Base-by-base conservation (phyloP, 2,329 filamentous ascomycete genomes). In the Reticulascus tulasneorum region DNA sequence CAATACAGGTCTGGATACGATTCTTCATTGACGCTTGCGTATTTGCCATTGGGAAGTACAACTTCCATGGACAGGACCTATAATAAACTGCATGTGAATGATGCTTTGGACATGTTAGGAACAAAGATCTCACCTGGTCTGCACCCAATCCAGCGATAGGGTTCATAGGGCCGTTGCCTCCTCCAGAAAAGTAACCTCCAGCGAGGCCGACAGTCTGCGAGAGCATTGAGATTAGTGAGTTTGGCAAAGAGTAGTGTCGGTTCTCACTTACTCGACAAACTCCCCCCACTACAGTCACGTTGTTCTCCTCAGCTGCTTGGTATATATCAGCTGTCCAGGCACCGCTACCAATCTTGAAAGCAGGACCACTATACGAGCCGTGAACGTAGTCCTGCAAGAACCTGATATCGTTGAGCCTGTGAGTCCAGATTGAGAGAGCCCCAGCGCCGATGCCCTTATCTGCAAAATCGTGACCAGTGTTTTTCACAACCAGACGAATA, bases 121-220 rank as follows among this genome's bases (percentile, higher is more conserved):
- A 54, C 64, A 1, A 77, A 40, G 12, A 67, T 45, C 12, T 62
- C 38, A 71, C 66, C 28, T 82, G 69, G 42, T 83, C 79, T 1
- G 75, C 76, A 11, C 57, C 72, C 0, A 84, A 60, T 5, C 79
- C 79, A 28, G 71, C 74, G 11, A 50, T 58, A 2, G 70, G 70
- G 20, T 60, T 62, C 1, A 83, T 58, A 0, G 67, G 60, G 1
- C 67, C 69, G 47, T 80, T 75, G 0, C 79, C 79, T 10, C 76
- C 79, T 4, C 76, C 77, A 47, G 77, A 73, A 3, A 62, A 68
- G 46, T 73, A 82, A 1, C 78, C 78, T 12, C 78, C 78, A 1
- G 72, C 69, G 9, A 77, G 45, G 3, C 77, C 77, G 6, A 82
- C 76, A 1, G 68, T 72, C 2, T n/a, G n/a, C n/a, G n/a, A n/a